Percentiles rank a stretch among this genome's conserved stretches.
Evolutionary conservation across 2,329 filamentous ascomycete genomes (phyloP).

Genomic region (Fusarium foetens): DNA sequence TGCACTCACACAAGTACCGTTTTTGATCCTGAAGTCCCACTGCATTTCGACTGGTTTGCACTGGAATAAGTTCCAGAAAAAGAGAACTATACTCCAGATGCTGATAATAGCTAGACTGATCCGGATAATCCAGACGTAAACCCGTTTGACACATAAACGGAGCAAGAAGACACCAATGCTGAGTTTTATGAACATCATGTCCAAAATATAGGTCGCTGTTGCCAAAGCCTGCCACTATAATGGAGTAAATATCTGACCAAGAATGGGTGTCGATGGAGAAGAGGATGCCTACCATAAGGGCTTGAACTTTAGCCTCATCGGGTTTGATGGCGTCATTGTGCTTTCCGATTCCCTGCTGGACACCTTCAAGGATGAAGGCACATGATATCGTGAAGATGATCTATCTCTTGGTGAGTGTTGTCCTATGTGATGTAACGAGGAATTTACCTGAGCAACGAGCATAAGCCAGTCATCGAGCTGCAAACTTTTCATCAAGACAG

Average conservation of each 20-base stretch:
- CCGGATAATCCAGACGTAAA: conserved; percentile 61
- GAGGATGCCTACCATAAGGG: conserved; percentile 55
- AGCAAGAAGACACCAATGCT: conserved; percentile 65
- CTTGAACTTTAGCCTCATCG: conserved; percentile 53
- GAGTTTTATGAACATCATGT: conserved; percentile 68
- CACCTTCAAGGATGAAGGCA: conserved; percentile 57
- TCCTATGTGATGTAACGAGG: not conserved
- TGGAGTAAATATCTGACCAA: conserved; percentile 15
- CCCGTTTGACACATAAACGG: conserved; percentile 56
- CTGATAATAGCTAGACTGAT: conserved; percentile 58
- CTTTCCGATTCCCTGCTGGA: conserved; percentile 56
- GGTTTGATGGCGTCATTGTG: conserved; percentile 59
- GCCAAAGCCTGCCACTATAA: conserved; percentile 62
- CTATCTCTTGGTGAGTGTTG: conserved; percentile 42
- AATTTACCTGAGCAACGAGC: conserved; percentile 58
- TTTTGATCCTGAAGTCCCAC: conserved; percentile 62
- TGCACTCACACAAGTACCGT: conserved; percentile 55
- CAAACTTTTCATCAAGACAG: conserved; percentile 56
- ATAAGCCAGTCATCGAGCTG: conserved; percentile 66
- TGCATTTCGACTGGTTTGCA: conserved; percentile 61
- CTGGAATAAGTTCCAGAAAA: conserved; percentile 64
- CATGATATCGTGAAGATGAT: conserved; percentile 60
- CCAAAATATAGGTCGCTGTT: conserved; percentile 60
- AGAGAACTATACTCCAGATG: conserved; percentile 59
- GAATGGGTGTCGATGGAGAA: not conserved